phyloP scores from a whole-genome alignment of 2,329 filamentous ascomycete species.

The Botrytis tulipae region DNA sequence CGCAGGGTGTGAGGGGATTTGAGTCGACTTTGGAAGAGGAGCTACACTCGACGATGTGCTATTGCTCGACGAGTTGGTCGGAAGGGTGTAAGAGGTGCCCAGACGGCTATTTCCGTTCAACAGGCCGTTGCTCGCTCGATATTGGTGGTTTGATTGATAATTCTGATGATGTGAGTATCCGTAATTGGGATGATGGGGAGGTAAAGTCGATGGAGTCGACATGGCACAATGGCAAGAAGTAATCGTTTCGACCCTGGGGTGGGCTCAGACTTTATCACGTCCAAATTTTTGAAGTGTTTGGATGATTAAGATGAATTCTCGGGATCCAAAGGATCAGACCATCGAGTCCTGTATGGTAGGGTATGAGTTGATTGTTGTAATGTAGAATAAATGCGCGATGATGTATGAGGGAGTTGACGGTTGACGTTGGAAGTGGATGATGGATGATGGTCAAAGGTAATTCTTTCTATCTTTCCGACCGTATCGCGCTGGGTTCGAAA shows the following conservation, averaged over 20 bases:
- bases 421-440: constrained; percentile 19
- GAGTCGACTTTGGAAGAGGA: constrained; percentile 31
- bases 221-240: constrained; percentile 45
- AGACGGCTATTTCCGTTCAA: constrained; percentile 38
- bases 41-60: constrained; percentile 31
- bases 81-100: constrained; percentile 36
- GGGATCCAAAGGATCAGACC: neutral
- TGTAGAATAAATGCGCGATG: constrained; percentile 12
- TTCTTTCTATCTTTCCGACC: constrained; percentile 22
- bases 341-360: constrained; percentile 7
- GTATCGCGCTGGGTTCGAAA: constrained; percentile 18
- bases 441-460: constrained; percentile 18
- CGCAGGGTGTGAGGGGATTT: constrained; percentile 26
- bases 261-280: constrained; percentile 21
- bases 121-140: constrained; percentile 46
- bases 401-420: constrained; percentile 12
- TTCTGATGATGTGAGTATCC: constrained; percentile 56
- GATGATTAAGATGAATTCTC: neutral
- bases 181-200: constrained; percentile 65
- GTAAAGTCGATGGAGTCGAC: constrained; percentile 78
- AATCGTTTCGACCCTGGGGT: constrained; percentile 28
- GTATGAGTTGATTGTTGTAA: constrained; percentile 7
- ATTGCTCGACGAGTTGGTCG: constrained; percentile 37
- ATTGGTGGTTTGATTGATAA: constrained; percentile 55
- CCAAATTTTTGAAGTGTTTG: constrained; percentile 4